These are phyloP conservation scores for Filosporella fistucella DNA, from an alignment of 495 filamentous ascomycete species.

Conservation along the genomic window DNA sequence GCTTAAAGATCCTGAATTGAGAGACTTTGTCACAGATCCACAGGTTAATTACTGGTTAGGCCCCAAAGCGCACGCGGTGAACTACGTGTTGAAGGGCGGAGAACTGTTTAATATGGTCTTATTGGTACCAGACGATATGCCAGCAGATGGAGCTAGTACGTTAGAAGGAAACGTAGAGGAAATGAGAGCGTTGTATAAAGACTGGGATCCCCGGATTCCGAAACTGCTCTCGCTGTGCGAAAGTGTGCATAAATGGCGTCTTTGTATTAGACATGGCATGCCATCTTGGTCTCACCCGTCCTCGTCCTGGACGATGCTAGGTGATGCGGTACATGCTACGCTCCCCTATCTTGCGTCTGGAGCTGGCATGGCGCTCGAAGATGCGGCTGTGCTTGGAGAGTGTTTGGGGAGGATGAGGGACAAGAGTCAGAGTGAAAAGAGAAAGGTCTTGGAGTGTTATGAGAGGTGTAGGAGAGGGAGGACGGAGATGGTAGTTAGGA, in stretches of 20 bases:
- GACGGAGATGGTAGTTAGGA: conserved; percentile 45
- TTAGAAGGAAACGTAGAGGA: conserved; percentile 57
- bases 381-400: conserved; percentile 38
- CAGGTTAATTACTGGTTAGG: conserved; percentile 35
- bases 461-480: conserved; percentile 50
- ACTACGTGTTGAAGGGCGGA: conserved; percentile 58
- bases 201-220: conserved; percentile 54
- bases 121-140: conserved; percentile 65
- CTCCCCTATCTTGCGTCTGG: conserved; percentile 50
- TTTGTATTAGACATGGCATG: conserved; percentile 54
- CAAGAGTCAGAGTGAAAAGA: conserved; percentile 33
- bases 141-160: conserved; percentile 44
- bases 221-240: conserved; percentile 44
- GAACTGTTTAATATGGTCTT: conserved; percentile 65
- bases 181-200: conserved; percentile 57
- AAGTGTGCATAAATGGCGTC: conserved; percentile 61
- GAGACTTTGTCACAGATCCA: conserved; percentile 43
- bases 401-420: conserved; percentile 26
- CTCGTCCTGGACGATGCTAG: conserved; percentile 55
- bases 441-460: conserved; percentile 42
- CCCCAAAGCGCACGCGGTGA: conserved; percentile 48
- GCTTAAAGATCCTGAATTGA: conserved; percentile 43
- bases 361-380: conserved; percentile 35
- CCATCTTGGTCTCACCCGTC: conserved; percentile 52
- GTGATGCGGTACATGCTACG: conserved; percentile 67